Evolutionary conservation across 1,139 yeast species (phyloP), one percentile per base, ranked within the genome.

Genomic region (Blastobotrys serpentis): DNA sequence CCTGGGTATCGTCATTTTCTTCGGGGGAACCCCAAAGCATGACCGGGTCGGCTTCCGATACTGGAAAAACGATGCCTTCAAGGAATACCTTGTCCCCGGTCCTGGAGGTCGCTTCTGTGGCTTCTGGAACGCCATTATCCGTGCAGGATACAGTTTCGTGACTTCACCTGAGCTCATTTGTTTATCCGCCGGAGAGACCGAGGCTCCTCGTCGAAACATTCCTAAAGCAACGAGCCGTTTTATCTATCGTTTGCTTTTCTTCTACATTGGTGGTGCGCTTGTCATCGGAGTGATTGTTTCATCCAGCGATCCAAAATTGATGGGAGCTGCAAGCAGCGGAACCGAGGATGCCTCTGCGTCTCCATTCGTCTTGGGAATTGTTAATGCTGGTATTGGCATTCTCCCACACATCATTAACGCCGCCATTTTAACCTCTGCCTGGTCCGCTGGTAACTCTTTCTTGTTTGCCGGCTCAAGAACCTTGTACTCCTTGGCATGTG

Each of bases 91-190:
- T 22, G 75, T 75, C 53, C 71, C 74, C 13, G 79, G 79, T 1
- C 71, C 77, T 2, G 73, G 74, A 52, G 66, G 72, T 46, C 81
- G 85, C 1, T 78, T 82, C 59, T 75, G 76, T 56, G 84, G 86
- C 40, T 77, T 82, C 52, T 86, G 82, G 49, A 77, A 72, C 52
- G 79, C 85, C 2, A 75, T 84, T 57, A 83, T 83, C 10, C 76
- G 70, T 78, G 84, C 47, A 73, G 84, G 43, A 53, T 72, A 51
- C 77, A 84, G 83, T 55, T 57, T 79, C 46, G 68, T 74, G 25
- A 52, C 58, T 55, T 89, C 88, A 23, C 85, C 95, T 2, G 76
- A 72, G 57, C 61, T 70, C 56, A 77, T 74, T 39, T 78, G 77
- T 16, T 68, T 76, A 52, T 76, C 78, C n/a, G 76, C 79, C 16